These are phyloP conservation scores for Phytophthora pinifolia DNA, from an alignment of 352 stramenopile genomes.

Conservation along the genomic window DNA sequence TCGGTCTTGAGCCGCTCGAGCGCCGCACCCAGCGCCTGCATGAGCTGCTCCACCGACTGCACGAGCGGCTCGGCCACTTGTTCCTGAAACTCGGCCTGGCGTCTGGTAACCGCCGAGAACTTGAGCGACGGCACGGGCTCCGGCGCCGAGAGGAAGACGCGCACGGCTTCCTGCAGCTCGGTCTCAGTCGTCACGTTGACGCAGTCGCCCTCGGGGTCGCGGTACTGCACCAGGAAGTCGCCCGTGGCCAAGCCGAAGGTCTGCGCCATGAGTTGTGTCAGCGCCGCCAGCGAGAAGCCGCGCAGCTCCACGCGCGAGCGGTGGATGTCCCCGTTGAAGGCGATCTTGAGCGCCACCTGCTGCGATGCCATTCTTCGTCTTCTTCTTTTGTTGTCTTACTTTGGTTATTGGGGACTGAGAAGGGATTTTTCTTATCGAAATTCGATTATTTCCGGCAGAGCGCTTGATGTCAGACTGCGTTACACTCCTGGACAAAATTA, in stretches of 20 bases:
- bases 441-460: no score
- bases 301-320: constrained; percentile 65
- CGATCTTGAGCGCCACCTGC: constrained; percentile 70
- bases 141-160: constrained; percentile 43
- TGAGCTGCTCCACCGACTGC: constrained; percentile 56
- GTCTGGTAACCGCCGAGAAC: constrained; percentile 54
- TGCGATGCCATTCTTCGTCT: constrained; percentile 7
- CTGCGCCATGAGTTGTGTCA: constrained; percentile 53
- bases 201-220: constrained; percentile 58
- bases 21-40: constrained; percentile 46
- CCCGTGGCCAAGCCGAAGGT: constrained; percentile 54
- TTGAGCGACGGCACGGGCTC: constrained; percentile 61
- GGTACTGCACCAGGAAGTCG: constrained; percentile 74
- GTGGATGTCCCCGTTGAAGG: constrained; percentile 78
- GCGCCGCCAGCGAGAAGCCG: constrained; percentile 45
- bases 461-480: no score
- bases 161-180: constrained; percentile 61
- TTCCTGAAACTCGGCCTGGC: constrained; percentile 45
- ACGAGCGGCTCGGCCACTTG: constrained; percentile 59
- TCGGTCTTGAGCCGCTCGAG: constrained; percentile 63
- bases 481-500: no score
- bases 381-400: no score
- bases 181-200: constrained; percentile 67
- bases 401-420: no score
- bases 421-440: no score